Conservation (phyloP, 768 basidiomycete genomes). For the Infundibulicybe gibba region DNA sequence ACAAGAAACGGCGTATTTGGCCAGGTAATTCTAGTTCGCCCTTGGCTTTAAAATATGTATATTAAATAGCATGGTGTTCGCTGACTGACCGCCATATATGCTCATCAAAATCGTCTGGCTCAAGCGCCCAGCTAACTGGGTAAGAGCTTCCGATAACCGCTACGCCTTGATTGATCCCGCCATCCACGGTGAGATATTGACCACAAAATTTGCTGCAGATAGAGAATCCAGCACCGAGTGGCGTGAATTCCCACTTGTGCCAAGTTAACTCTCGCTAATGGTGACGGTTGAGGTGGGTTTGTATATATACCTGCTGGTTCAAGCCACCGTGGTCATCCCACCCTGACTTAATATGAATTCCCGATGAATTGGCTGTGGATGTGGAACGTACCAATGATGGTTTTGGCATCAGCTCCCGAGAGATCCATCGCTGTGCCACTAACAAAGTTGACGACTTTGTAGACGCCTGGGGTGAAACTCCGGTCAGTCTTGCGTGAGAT, state of each 20-base stretch:
- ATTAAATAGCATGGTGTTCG: not conserved
- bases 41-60: not conserved
- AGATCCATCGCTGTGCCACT: slow-evolving; percentile 16
- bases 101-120: slow-evolving; percentile 13
- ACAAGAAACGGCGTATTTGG: slow-evolving; percentile 18
- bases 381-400: slow-evolving; percentile 7
- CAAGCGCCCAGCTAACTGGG: slow-evolving; percentile 27
- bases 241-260: slow-evolving; percentile 23
- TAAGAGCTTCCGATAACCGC: slow-evolving; percentile 19
- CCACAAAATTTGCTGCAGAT: slow-evolving; percentile 20
- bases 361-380: not conserved
- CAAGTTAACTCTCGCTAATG: too few relatives aligned
- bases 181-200: slow-evolving; percentile 22
- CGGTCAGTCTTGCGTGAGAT: not conserved
- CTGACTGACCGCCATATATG: slow-evolving; percentile 15
- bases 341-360: not conserved
- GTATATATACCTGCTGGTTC: slow-evolving; percentile 21
- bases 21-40: slow-evolving; percentile 18
- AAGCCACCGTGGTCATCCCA: slow-evolving; percentile 13
- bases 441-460: slow-evolving; percentile 12
- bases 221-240: slow-evolving; percentile 26
- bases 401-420: slow-evolving; percentile 14
- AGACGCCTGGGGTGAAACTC: slow-evolving; percentile 11
- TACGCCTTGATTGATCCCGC: slow-evolving; percentile 12
- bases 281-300: not conserved